Percentiles rank a stretch among this genome's conserved stretches.
Conservation (phyloP, 371 early-diverging fungal genomes). For the Mortierella sp. region DNA sequence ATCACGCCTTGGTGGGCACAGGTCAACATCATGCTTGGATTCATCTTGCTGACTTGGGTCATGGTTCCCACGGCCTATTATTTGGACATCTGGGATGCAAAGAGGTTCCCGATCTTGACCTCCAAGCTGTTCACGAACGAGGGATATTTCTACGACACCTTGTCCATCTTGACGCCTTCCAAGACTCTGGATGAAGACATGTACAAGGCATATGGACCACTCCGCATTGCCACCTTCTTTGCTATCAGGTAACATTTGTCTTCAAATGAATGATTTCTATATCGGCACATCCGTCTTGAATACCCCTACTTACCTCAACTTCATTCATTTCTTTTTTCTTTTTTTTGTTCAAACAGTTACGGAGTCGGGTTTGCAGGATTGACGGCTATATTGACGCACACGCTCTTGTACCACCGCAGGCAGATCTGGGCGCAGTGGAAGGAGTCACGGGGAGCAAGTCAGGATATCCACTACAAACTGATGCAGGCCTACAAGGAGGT, state of each 20-base stretch:
- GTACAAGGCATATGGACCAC: constrained; percentile 64
- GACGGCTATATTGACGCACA: constrained; percentile 66
- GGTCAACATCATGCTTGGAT: constrained; percentile 46
- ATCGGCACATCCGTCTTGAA: background rate
- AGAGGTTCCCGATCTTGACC: constrained; percentile 39
- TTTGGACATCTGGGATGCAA: constrained; percentile 38
- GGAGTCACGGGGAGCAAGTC: constrained; percentile 35
- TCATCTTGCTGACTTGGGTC: constrained; percentile 41
- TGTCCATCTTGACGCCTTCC: constrained; percentile 62
- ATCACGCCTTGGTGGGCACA: constrained; percentile 55
- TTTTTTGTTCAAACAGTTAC: constrained; percentile 28
- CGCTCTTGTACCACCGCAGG: constrained; percentile 63
- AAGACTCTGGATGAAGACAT: constrained; percentile 57
- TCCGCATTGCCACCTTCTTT: constrained; percentile 69
- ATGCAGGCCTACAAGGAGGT: constrained; percentile 70
- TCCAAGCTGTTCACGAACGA: constrained; percentile 33
- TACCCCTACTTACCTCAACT: too few relatives aligned
- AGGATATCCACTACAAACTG: constrained; percentile 60
- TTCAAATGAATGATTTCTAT: background rate
- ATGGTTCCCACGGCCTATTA: constrained; percentile 45
- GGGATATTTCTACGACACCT: constrained; percentile 52
- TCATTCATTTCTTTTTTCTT: background rate
- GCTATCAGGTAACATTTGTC: constrained; percentile 56
- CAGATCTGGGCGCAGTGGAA: constrained; percentile 60
- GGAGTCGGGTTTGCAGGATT: constrained; percentile 65